Conservation (phyloP, 2,329 filamentous ascomycete species). For the Thielaviopsis musarum region DNA sequence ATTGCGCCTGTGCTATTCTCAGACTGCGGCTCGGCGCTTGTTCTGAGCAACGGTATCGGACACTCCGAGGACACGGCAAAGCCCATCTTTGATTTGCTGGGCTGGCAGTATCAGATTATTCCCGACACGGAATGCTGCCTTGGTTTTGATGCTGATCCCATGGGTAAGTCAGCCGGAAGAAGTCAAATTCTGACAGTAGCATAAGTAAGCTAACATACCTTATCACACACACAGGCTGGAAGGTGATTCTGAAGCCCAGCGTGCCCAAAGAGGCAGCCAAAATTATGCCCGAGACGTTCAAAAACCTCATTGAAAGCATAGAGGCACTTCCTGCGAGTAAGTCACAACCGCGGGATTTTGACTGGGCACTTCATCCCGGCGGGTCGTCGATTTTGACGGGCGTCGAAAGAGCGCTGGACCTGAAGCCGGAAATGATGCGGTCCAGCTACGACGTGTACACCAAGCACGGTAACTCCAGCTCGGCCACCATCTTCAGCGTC, state of each 20-base stretch:
- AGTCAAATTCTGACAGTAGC: background rate
- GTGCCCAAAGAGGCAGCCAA: constrained; percentile 40
- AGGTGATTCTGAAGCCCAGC: constrained; percentile 44
- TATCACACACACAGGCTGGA: constrained; percentile 33
- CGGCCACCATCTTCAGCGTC: constrained; percentile 52
- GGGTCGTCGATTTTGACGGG: constrained; percentile 49
- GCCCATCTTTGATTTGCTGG: constrained; percentile 42
- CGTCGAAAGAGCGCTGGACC: constrained; percentile 38
- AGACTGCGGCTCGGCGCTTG: constrained; percentile 49
- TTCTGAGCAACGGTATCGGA: constrained; percentile 48
- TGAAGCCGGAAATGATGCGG: constrained; percentile 46
- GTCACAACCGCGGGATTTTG: constrained; percentile 38
- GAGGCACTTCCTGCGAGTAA: constrained; percentile 28
- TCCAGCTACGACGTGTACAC: constrained; percentile 56
- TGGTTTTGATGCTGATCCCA: constrained; percentile 47
- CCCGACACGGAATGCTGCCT: constrained; percentile 45
- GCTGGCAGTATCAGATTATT: constrained; percentile 47
- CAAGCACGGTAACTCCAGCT: constrained; percentile 51
- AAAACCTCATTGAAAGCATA: constrained; percentile 26
- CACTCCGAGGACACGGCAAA: constrained; percentile 18
- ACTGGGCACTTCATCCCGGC: constrained; percentile 60
- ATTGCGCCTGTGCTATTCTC: constrained; percentile 53
- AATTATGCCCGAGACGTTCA: constrained; percentile 36
- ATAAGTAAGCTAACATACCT: constrained; percentile 12
- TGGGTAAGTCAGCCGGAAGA: constrained; percentile 26